Percentiles rank a stretch among this genome's conserved stretches.
phyloP scores from a whole-genome alignment of 2,329 filamentous ascomycete genomes.

The Dactylellina leptospora region DNA sequence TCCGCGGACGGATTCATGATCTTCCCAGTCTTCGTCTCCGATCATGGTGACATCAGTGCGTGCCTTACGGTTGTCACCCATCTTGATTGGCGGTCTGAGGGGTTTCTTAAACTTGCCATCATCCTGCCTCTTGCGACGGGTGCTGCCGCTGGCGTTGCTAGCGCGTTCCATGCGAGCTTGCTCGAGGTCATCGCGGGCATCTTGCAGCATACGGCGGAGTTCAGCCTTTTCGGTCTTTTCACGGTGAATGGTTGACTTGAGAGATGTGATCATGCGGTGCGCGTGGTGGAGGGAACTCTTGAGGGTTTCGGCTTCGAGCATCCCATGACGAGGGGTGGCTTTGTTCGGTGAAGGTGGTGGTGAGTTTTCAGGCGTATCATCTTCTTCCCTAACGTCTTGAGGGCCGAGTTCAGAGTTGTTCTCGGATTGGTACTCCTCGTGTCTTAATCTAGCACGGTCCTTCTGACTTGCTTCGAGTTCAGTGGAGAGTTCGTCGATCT shows the following conservation, averaged over 20 bases:
- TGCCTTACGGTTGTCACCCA: conserved; percentile 77
- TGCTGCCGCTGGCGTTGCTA: conserved; percentile 66
- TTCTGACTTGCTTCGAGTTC: conserved; percentile 57
- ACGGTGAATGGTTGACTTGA: conserved; percentile 92
- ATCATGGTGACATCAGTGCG: conserved; percentile 81
- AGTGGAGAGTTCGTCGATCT: conserved; percentile 80
- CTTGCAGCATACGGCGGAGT: conserved; percentile 91
- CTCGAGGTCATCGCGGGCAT: conserved; percentile 90
- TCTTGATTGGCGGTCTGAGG: conserved; percentile 70
- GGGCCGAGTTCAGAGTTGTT: conserved; percentile 70
- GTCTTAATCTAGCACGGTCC: conserved; percentile 69
- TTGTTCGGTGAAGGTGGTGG: conserved; percentile 91
- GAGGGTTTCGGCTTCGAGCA: conserved; percentile 93
- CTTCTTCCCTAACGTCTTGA: conserved; percentile 67
- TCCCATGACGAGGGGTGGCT: conserved; percentile 85
- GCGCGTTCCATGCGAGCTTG: conserved; percentile 62
- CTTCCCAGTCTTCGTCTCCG: conserved; percentile 74
- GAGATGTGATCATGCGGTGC: conserved; percentile 93
- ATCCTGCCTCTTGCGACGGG: conserved; percentile 71
- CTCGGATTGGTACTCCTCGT: conserved; percentile 71
- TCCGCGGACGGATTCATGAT: conserved; percentile 58
- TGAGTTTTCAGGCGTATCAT: conserved; percentile 84
- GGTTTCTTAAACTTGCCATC: conserved; percentile 81
- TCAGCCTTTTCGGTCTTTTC: conserved; percentile 99
- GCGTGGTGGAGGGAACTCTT: conserved; percentile 94